A percentile compares a stretch with the other conserved stretches of the same genome.
Conservation (phyloP, 345 rosid genomes). For the Balakata baccata region DNA sequence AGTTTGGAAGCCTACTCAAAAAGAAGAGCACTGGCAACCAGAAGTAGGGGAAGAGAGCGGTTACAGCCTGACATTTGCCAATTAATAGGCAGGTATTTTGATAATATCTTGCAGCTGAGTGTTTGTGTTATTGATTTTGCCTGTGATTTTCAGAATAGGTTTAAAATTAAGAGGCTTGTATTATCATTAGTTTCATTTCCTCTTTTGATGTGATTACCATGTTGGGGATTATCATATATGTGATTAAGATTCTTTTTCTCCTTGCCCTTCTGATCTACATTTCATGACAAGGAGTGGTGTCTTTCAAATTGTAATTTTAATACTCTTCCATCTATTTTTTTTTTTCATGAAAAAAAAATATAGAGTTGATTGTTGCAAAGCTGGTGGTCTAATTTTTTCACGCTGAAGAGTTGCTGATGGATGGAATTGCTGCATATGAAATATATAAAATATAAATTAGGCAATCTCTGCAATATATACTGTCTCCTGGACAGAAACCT, state of each 20-base stretch:
- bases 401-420: not conserved
- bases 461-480: not conserved
- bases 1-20: slow-evolving; percentile 91
- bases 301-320: slow-evolving; percentile 20
- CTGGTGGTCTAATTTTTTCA: not conserved
- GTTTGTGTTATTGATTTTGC: slow-evolving; percentile 35
- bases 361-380: slow-evolving; percentile 1
- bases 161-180: slow-evolving; percentile 41
- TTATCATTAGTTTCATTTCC: slow-evolving; percentile 25
- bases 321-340: slow-evolving; percentile 7
- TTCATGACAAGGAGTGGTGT: slow-evolving; percentile 27
- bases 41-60: slow-evolving; percentile 19
- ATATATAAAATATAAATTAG: too few relatives aligned
- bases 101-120: slow-evolving; percentile 31
- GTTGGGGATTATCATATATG: slow-evolving; percentile 34
- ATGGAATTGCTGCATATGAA: not conserved
- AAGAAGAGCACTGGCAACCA: slow-evolving; percentile 72
- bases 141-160: slow-evolving; percentile 33
- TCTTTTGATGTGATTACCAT: slow-evolving; percentile 23
- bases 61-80: slow-evolving; percentile 7
- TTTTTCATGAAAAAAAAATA: too few relatives aligned
- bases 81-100: slow-evolving; percentile 33
- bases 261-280: slow-evolving; percentile 23
- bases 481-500: slow-evolving; percentile 6
- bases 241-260: slow-evolving; percentile 30